Base-by-base conservation (phyloP, 2,329 filamentous ascomycete species). In the Ceratocystis lukuohia region DNA sequence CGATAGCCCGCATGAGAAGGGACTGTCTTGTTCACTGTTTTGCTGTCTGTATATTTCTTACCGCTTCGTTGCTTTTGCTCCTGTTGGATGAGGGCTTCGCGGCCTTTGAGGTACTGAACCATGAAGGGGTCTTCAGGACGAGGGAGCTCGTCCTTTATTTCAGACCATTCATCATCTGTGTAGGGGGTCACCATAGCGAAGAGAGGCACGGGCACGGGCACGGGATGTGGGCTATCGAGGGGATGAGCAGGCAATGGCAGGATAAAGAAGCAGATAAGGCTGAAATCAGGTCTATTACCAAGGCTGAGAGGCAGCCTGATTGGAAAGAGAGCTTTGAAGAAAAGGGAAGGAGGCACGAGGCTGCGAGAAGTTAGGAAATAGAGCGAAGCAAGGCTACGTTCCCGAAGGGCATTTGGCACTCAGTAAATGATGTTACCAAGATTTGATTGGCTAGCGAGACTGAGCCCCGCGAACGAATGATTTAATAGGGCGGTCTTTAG, bases 11-110 rank as follows among this genome's bases (percentile, higher is more conserved):
- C 37, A 37, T 12, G 37, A 15, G 8, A 12, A 3, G 37, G 10
- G 59, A 53, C 25, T 25, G 25, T 25, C 2, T 5, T 53, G 8
- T 12, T 25, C 44, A 15, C 12, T 46, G n/a, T 12, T 8, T 7
- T 15, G 20, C 48, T 2, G 20, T 20, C 7, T 65, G 63, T 65
- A 7, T 48, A 22, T 22, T 12, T 22, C 62, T 46, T 61, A 68
- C 67, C 67, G 71, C 71, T 69, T 90, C 91, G 74, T 91, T 91
- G 68, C 92, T 85, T 88, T 75, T 89, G 87, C 75, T 97, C 94
- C 73, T 96, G 83, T 20, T 80, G 80, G 67, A 96, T 88, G 64
- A 97, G 81, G 30, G 84, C 85, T 71, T 87, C 82, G 63, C 92
- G 84, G 25, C 90, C 90, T 56, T 84, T 76, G 48, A 96, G 77